Evolutionary conservation across 2,329 filamentous ascomycete genomes (phyloP).

Genomic region (Fusarium scirpi): DNA sequence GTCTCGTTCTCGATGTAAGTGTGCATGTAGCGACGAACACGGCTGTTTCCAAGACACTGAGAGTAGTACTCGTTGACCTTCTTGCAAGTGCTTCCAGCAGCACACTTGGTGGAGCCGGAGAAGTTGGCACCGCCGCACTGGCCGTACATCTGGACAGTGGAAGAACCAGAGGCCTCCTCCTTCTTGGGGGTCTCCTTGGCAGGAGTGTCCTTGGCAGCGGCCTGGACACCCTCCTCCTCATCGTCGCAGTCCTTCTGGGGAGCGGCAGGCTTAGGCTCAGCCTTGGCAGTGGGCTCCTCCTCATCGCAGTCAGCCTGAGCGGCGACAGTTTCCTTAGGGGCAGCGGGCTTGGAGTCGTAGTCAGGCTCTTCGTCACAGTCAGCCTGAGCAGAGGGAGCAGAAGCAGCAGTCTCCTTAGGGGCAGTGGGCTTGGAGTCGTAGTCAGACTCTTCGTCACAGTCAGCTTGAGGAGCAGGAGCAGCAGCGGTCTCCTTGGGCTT

Average conservation of each 20-base stretch:
- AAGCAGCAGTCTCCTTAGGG: background rate
- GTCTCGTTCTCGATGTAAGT: background rate
- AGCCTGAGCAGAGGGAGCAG: too few relatives aligned
- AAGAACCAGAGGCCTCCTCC: background rate
- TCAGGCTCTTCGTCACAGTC: background rate
- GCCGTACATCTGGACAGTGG: slow-evolving; percentile 18
- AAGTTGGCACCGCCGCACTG: slow-evolving; percentile 28
- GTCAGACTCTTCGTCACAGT: too few relatives aligned
- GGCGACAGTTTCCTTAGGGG: too few relatives aligned
- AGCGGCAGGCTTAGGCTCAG: background rate
- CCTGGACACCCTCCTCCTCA: background rate
- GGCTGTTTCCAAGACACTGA: slow-evolving; percentile 22
- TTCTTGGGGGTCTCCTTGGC: background rate
- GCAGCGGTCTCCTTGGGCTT: too few relatives aligned
- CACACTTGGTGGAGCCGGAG: slow-evolving; percentile 21
- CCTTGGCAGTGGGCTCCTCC: background rate
- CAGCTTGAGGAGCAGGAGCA: too few relatives aligned
- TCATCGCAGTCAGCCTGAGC: slow-evolving; percentile 1
- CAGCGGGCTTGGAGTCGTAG: background rate
- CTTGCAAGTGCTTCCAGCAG: slow-evolving; percentile 23
- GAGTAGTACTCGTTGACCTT: slow-evolving; percentile 34
- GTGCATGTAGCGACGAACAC: slow-evolving; percentile 9
- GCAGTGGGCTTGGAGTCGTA: too few relatives aligned
- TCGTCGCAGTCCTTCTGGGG: background rate
- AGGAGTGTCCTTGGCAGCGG: background rate